Evolutionary conservation across 495 filamentous ascomycete species (phyloP), one percentile per base, ranked within the genome.

Genomic region (Penicillium longicatenatum): DNA sequence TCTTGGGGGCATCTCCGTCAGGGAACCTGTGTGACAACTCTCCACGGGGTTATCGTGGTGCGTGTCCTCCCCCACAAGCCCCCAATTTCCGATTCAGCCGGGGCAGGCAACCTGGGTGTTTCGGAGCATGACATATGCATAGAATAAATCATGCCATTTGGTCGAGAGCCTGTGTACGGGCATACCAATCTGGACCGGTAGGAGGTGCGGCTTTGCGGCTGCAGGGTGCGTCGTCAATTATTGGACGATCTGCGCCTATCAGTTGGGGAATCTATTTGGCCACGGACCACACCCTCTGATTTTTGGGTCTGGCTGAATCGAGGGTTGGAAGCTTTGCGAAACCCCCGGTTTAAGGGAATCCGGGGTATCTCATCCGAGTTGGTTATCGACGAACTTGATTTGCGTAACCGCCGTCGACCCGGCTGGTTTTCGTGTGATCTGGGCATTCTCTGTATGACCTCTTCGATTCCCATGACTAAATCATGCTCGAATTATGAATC

Each of bases 181-280:
- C 20, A 48, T 59, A 59, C 16, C 22, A 56, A 62, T 56, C 47
- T 58, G 55, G 52, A 30, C 55, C 42, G 56, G 51, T 24, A 19
- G 50, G 52, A 52, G 37, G 50, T 60, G 55, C 63, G 58, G 52
- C 50, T 59, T 67, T 61, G 55, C 58, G 61, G 64, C 64, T 67
- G 64, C 58, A 64, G 43, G 50, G 49, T 55, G 60, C 64, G 37
- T 39, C 22, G 54, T 53, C 58, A 55, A 63, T 63, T 55, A 65
- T 68, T 68, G 55, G 60, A 45, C 29, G 57, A 61, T 65, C 59
- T 46, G 49, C 62, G 65, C 62, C 65, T 65, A 68, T 67, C 62
- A 62, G 65, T 47, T 31, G 7, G 16, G 3, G 3, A 31, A 0
- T 6, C n/a, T n/a, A 4, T 39, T 39, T 39, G 3, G 37, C 11